Evolutionary conservation across 148 eudicot genomes (phyloP), one percentile per base, ranked within the genome.

Genomic region (Gaultheria prostrata): DNA sequence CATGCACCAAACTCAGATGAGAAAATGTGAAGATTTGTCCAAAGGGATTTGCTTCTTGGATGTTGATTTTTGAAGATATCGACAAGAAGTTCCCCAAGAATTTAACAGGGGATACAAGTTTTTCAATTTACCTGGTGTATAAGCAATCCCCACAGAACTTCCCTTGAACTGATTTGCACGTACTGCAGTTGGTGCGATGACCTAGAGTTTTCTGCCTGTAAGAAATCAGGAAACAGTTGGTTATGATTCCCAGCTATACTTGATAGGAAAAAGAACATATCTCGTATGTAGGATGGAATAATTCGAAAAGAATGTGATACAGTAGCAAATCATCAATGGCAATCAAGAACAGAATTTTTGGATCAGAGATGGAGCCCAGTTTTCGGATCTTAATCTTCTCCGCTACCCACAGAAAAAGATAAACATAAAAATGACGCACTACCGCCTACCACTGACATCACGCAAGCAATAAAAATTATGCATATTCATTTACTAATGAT

Each of bases 141-240:
- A 95, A 89, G 85, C 98, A 95, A 84, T 95, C 97, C 77, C 97
- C 98, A 89, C 98, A 93, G 73, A 93, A 72, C 76, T 86, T 90
- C 54, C 94, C 97, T 21, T 85, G 88, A 28, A 85, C 75, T 54
- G 79, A 61, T 81, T 86, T 87, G 86, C 97, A 93, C 20, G 82
- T 89, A 84, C 88, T 80, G 81, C 97, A 95, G 35, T 15, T 79
- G 59, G 98, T 92, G 81, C 87, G 95, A 35, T 82, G 92, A 84
- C 97, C 91, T 18, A 84, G 72, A 32, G 92, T 90, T 77, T 91
- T 95, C 84, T 90, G 93, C 90, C 98, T 95, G 94, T 82, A 88
- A 84, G 65, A 53, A 46, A 78, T 51, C 71, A 67, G 72, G 14
- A n/a, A 32, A 43, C 20, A 78, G 48, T 48, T 43, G 48, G 59